Evolutionary conservation across 805 yeast genomes (phyloP).

Genomic region (Nakazawaea peltata): DNA sequence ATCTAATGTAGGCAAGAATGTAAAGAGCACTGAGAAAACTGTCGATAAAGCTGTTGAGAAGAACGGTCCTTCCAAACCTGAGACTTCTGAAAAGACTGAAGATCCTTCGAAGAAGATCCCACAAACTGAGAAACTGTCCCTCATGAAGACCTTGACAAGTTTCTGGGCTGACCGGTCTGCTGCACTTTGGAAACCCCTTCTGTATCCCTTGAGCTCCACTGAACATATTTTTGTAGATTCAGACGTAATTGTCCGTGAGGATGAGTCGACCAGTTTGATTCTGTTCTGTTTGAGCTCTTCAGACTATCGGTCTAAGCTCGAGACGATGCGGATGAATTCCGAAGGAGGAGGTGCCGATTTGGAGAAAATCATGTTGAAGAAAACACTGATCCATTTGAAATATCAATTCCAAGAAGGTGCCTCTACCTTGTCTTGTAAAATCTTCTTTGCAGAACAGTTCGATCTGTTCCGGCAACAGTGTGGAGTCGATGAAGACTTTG

Average conservation of each 20-base stretch:
- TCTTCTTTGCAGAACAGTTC: slow-evolving; percentile 93
- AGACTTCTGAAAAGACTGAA: slow-evolving; percentile 5
- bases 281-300: slow-evolving; percentile 85
- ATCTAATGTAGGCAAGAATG: not conserved
- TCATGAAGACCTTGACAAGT: slow-evolving; percentile 75
- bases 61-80: not conserved
- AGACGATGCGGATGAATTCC: slow-evolving; percentile 10
- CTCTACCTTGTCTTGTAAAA: slow-evolving; percentile 81
- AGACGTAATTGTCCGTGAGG: slow-evolving; percentile 88
- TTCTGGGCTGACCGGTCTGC: slow-evolving; percentile 99
- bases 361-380: slow-evolving; percentile 69
- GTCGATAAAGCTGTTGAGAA: not conserved
- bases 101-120: slow-evolving; percentile 16
- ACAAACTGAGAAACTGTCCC: slow-evolving; percentile 62
- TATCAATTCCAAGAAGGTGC: slow-evolving; percentile 86
- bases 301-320: slow-evolving; percentile 50
- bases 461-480: slow-evolving; percentile 88
- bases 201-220: slow-evolving; percentile 68
- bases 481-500: slow-evolving; percentile 63
- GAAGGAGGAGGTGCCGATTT: slow-evolving; percentile 23
- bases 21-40: not conserved
- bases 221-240: slow-evolving; percentile 94
- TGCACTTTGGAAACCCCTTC: slow-evolving; percentile 87
- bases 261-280: slow-evolving; percentile 90
- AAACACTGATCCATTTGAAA: slow-evolving; percentile 82